Evolutionary conservation across 2,329 filamentous ascomycete species (phyloP), one percentile per base, ranked within the genome.

Genomic region (Talaromyces sp.): DNA sequence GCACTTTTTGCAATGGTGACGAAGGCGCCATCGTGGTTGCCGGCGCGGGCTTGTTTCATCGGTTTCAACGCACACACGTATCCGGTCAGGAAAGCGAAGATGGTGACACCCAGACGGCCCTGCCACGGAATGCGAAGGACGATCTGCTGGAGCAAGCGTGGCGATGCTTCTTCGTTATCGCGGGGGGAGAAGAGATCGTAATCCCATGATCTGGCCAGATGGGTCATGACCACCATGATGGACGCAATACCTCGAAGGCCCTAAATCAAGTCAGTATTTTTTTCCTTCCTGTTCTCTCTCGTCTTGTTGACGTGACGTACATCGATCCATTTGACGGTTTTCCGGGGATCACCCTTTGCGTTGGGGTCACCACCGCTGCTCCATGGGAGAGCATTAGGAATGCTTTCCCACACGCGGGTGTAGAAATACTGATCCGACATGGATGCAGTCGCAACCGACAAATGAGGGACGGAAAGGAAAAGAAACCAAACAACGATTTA

Each of bases 251-350:
- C 81, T 64, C 82, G 78, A 23, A 84, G 76, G 61, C 81, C 82
- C 81, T 83, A n/a, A 40, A 16, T 36, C 36, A 33, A 2, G 36
- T 40, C 36, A 40, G 36, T 6, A 5, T n/a, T n/a, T n/a, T n/a
- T n/a, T 16, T 14, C 34, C 34, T 16, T 5, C 3, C 4, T 60
- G 3, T 30, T 52, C 23, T 28, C 27, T 4, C 14, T 34, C 1
- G 14, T 61, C 51, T 56, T 33, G 31, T 54, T 42, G 31, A 9
- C 12, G 47, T 23, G 54, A 53, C 82, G 72, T 76, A 85, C 83
- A 78, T 85, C 83, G 47, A 85, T 83, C 83, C 83, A 85, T 76
- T 85, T 85, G 27, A 86, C 83, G 64, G 71, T 73, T 63, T 74
- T 75, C 54, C 66, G 67, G 2, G 73, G 70, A 57, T 75, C 72